Percentiles rank a stretch among this genome's conserved stretches.
phyloP scores from a whole-genome alignment of 2,329 filamentous ascomycete species.

The Parastagonospora avenae region DNA sequence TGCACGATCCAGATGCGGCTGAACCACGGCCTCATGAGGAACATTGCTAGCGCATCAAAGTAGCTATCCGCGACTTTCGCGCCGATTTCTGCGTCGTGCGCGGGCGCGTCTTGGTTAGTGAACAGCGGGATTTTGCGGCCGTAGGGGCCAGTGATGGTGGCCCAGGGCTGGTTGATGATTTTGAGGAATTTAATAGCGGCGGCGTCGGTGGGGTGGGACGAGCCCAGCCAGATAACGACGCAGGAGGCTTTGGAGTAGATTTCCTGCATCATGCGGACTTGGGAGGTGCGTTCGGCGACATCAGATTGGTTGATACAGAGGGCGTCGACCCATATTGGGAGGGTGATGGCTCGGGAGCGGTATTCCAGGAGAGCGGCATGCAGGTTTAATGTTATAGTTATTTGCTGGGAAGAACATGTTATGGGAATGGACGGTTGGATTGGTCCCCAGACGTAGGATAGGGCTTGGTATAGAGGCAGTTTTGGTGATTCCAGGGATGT shows the following conservation, averaged over 20 bases:
- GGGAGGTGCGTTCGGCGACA: constrained; percentile 2
- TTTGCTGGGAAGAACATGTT: background rate
- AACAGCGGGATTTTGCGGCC: background rate
- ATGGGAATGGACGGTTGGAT: background rate
- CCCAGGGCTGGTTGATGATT: constrained; percentile 5
- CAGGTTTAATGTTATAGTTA: background rate
- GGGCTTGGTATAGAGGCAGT: background rate
- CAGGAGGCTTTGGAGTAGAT: constrained; percentile 1
- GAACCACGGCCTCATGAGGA: constrained; percentile 8
- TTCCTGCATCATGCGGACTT: constrained; percentile 7
- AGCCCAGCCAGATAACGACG: constrained; percentile 7
- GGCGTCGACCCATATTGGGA: background rate
- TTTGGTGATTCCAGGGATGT: no score
- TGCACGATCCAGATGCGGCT: constrained; percentile 10
- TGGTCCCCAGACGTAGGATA: background rate
- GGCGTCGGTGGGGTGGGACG: background rate
- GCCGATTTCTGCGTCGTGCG: background rate
- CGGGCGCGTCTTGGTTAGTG: background rate
- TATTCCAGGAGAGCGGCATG: background rate
- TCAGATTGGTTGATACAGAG: background rate
- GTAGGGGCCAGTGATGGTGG: background rate
- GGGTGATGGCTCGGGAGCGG: background rate
- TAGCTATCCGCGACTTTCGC: background rate
- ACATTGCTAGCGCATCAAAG: constrained; percentile 3
- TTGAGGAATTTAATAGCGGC: background rate